phyloP scores from a whole-genome alignment of 805 yeast genomes.

The Starmera amethionina region DNA sequence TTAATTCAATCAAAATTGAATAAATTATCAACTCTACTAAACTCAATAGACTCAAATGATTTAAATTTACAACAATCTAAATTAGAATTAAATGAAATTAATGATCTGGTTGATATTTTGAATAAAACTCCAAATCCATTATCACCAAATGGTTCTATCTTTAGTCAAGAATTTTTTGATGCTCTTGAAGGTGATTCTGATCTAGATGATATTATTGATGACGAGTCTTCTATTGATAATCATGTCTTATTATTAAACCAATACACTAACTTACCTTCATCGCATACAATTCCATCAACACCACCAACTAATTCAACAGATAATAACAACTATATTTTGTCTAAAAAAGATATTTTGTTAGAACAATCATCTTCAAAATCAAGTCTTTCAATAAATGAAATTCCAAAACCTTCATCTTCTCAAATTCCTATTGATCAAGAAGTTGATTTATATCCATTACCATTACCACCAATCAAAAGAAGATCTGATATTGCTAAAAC shows the following conservation, averaged over 20 bases:
- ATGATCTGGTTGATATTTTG: slow-evolving; percentile 1
- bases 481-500: slow-evolving; percentile 51
- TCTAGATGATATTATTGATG: slow-evolving; percentile 16
- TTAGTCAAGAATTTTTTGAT: slow-evolving; percentile 52
- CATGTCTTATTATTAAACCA: slow-evolving; percentile 12
- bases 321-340: no score
- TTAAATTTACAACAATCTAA: neutral
- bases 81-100: neutral
- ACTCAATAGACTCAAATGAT: neutral
- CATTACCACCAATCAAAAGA: slow-evolving; percentile 38
- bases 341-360: no score
- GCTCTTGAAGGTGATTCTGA: slow-evolving; percentile 44
- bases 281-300: no score
- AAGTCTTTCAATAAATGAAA: no score
- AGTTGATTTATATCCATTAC: slow-evolving; percentile 58
- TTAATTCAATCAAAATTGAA: neutral
- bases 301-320: no score
- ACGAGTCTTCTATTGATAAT: slow-evolving; percentile 9
- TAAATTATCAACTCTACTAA: neutral
- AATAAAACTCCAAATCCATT: slow-evolving; percentile 1
- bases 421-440: neutral
- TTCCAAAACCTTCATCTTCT: no score
- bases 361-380: no score
- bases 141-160: slow-evolving; percentile 22
- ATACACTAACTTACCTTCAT: neutral